A percentile compares a stretch with the other conserved stretches of the same genome.
Evolutionary conservation across 2,329 filamentous ascomycete species (phyloP).

Genomic region (Colletotrichum nymphaeae): DNA sequence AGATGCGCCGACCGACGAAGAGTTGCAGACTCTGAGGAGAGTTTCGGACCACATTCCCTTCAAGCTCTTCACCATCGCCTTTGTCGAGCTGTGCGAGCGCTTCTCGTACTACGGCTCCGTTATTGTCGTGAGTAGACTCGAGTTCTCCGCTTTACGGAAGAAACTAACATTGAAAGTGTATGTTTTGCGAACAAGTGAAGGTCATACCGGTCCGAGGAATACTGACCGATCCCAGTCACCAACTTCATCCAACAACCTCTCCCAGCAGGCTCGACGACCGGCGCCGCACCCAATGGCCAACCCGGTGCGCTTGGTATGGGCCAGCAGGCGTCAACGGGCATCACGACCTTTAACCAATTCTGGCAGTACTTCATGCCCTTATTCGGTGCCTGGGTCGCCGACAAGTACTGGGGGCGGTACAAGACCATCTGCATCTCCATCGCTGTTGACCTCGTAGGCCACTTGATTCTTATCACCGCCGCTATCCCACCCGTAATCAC

Average conservation of each 20-base stretch:
- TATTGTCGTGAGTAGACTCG: conserved; percentile 67
- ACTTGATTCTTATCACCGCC: conserved; percentile 73
- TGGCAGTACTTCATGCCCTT: conserved; percentile 72
- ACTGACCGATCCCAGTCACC: conserved; percentile 49
- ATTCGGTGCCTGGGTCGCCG: conserved; percentile 60
- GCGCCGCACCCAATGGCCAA: conserved; percentile 54
- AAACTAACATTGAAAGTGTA: conserved; percentile 18
- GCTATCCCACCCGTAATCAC: conserved; percentile 73
- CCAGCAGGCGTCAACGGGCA: conserved; percentile 61
- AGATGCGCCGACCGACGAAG: conserved; percentile 59
- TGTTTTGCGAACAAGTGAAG: neutral
- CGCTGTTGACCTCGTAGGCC: conserved; percentile 71
- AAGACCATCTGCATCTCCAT: conserved; percentile 75
- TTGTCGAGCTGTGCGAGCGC: conserved; percentile 77
- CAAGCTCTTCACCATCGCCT: conserved; percentile 71
- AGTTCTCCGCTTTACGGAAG: rapidly evolving
- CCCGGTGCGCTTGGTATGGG: conserved; percentile 68
- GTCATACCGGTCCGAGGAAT: no score
- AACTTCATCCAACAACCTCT: conserved; percentile 73
- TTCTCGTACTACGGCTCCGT: conserved; percentile 79
- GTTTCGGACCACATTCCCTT: conserved; percentile 69
- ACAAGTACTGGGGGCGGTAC: conserved; percentile 75
- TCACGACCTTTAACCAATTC: conserved; percentile 64
- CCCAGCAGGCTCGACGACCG: conserved; percentile 65
- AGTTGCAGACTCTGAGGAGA: conserved; percentile 63